Evolutionary conservation across 495 filamentous ascomycete species (phyloP), one percentile per base, ranked within the genome.

Genomic region (Neurospora sp.): DNA sequence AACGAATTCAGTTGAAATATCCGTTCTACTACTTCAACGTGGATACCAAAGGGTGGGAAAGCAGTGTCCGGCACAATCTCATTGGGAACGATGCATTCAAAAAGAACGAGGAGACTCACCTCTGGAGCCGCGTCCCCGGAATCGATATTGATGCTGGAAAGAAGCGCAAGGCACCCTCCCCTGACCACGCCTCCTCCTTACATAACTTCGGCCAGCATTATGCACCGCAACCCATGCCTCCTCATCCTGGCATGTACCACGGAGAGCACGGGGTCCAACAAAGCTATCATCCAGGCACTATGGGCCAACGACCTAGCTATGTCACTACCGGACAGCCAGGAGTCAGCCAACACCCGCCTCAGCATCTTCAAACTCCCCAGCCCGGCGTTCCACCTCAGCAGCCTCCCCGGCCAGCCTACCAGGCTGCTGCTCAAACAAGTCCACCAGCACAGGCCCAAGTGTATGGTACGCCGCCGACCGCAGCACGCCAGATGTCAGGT

Each of bases 21-120:
- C 96, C 96, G 1, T 97, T 89, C 82, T 99, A 93, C 82, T 93
- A 92, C 74, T 93, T 98, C 81, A 89, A 88, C 72, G 90, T 90
- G 39, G 85, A 86, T 46, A 95, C 93, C 7, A 92, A 90, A 75
- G 96, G 96, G 16, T 99, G 96, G 96, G 95, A 98, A 78, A 97
- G 94, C 76, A 97, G 94, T 83, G 94, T 99, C 27, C 91, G 96
- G 5, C 96, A 99, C 81, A 99, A 99, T 74, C 87, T 99, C 37
- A 92, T 93, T 41, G 94, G 96, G 72, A 93, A 97, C 78, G 87
- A 90, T 70, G 91, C 94, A 31, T 99, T 99, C 81, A 87, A 88
- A 79, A 96, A 97, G 79, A 92, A 93, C 49, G 92, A 96, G 41
- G 82, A 81, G 54, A 85, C 83, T 3, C 83, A 85, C 44, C 78